Evolutionary conservation across 2,329 filamentous ascomycete species (phyloP), one percentile per base, ranked within the genome.

Genomic region (Penicillium sp.): DNA sequence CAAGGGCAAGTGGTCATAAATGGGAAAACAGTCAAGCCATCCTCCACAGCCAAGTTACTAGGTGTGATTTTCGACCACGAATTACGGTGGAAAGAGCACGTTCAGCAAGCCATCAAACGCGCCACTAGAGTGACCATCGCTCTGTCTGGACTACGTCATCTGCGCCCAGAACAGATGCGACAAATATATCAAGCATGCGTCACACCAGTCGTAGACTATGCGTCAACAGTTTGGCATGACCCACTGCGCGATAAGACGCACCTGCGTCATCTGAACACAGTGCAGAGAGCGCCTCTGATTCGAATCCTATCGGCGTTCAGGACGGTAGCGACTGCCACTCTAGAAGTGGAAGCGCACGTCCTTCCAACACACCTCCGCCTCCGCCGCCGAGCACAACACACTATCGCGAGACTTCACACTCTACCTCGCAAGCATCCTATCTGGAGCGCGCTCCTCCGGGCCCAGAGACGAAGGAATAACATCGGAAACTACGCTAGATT

Each of bases 51-150:
- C 4, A 67, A 68, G 45, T 57, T 68, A 2, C 52, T 67, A 4
- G 63, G 65, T 1, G 61, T 67, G 23, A 43, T 64, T 10, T 65
- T 66, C 45, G 59, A 66, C 34, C 49, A 65, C 15, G 53, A 60
- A 34, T 45, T 66, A 2, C 46, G 54, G 23, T n/a, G n/a, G n/a
- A n/a, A n/a, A n/a, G n/a, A n/a, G n/a, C n/a, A n/a, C n/a, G n/a
- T n/a, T n/a, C n/a, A 50, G 16, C 57, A 61, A 26, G 58, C 54
- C 6, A 51, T 65, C 24, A 65, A 62, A 48, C 51, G 53, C 26
- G 57, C 57, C 16, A 65, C 52, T 7, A 59, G 56, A 23, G 53
- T 52, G 3, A 54, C 45, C 3, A 53, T 65, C 13, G 53, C 57
- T 4, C 24, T 64, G 10, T 26, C 42, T n/a, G 52, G 61, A 23